Percentiles rank a stretch among this genome's conserved stretches.
These are phyloP conservation scores for Blastocladiella emersonii DNA, from an alignment of 371 early-diverging fungal species.

Conservation along the genomic window DNA sequence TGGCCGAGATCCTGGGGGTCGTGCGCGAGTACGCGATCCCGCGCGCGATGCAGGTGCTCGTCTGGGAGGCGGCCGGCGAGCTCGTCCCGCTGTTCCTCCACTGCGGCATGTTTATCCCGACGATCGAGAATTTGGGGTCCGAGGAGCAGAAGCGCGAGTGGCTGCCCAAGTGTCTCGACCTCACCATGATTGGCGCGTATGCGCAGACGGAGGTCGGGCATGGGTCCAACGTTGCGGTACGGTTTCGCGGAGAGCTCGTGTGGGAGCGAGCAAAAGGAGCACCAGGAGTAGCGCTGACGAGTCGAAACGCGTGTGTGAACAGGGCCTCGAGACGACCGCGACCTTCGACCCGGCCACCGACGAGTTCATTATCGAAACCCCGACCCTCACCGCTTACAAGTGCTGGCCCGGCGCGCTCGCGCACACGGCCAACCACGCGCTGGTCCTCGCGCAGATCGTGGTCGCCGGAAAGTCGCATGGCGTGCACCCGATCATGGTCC, in stretches of 20 bases:
- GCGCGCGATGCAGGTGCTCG: neutral
- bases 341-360: constrained; percentile 22
- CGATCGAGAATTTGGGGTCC: constrained; percentile 13
- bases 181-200: constrained; percentile 16
- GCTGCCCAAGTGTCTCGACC: constrained; percentile 10
- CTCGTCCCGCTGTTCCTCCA: constrained; percentile 16
- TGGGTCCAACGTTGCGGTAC: constrained; percentile 30
- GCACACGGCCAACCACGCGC: constrained; percentile 24
- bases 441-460: constrained; percentile 25
- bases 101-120: constrained; percentile 15
- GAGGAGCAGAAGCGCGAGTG: constrained; percentile 15
- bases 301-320: no score
- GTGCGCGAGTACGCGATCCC: constrained; percentile 8
- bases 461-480: constrained; percentile 8
- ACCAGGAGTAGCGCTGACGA: no score
- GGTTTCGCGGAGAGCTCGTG: no score
- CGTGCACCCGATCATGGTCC: constrained; percentile 9
- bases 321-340: constrained; percentile 30
- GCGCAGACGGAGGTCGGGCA: constrained; percentile 23
- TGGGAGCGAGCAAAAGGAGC: no score
- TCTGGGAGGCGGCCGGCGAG: constrained; percentile 13
- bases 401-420: constrained; percentile 32
- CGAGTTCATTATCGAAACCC: constrained; percentile 26
- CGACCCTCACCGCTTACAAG: constrained; percentile 20
- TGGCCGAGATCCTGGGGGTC: constrained; percentile 7